Evolutionary conservation across 2,329 filamentous ascomycete species (phyloP).

Genomic region (Verticillium dahliae): DNA sequence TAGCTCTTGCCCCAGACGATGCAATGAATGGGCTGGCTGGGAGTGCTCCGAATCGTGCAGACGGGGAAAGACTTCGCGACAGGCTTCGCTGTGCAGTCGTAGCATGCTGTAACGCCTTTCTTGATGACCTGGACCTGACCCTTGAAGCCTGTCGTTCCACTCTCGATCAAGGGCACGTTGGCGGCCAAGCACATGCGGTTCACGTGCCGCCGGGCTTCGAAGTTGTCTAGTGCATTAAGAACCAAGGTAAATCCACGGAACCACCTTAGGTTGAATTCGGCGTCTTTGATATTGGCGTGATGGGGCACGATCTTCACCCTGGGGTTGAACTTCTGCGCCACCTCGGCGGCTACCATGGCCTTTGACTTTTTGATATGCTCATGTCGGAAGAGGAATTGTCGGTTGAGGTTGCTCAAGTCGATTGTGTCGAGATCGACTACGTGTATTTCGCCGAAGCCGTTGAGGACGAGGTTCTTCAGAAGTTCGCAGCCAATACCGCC

Average conservation of each 20-base stretch:
- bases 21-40: conserved; percentile 94
- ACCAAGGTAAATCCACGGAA: conserved; percentile 78
- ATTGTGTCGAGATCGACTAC: conserved; percentile 98
- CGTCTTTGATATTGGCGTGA: conserved; percentile 92
- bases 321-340: conserved; percentile 84
- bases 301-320: conserved; percentile 79
- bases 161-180: conserved; percentile 86
- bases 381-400: conserved; percentile 92
- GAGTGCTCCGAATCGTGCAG: conserved; percentile 94
- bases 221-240: conserved; percentile 95
- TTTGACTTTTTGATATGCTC: conserved; percentile 99
- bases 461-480: conserved; percentile 90
- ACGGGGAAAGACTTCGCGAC: conserved; percentile 90
- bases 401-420: conserved; percentile 94
- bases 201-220: conserved; percentile 88
- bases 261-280: conserved; percentile 80
- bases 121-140: conserved; percentile 97
- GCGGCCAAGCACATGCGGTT: conserved; percentile 96
- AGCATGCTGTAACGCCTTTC: conserved; percentile 87
- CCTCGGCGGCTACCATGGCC: conserved; percentile 88
- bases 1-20: conserved; percentile 99
- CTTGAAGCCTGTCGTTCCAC: conserved; percentile 95
- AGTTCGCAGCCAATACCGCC: conserved; percentile 97
- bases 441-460: conserved; percentile 87
- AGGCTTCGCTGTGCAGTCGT: conserved; percentile 88